phyloP scores from a whole-genome alignment of 208 protist species.

The Endotrypanum monterogeii region DNA sequence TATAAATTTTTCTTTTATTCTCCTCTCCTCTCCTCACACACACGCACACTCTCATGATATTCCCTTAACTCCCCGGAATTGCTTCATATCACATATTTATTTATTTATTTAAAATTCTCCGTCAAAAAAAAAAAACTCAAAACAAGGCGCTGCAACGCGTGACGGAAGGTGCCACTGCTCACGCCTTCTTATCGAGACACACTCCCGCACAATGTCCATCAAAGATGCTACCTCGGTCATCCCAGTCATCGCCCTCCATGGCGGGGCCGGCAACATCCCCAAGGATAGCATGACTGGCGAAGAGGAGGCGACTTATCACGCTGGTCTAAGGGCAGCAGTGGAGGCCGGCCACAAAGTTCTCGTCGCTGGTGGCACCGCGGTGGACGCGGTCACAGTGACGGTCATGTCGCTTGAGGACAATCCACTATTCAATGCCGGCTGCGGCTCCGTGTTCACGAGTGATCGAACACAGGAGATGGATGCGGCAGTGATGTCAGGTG shows the following conservation, averaged over 20 bases:
- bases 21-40: no score
- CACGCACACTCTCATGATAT: no score
- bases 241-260: slow-evolving; percentile 29
- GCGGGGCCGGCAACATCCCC: slow-evolving; percentile 28
- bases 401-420: slow-evolving; percentile 35
- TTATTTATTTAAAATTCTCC: no score
- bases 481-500: slow-evolving; percentile 31
- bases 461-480: slow-evolving; percentile 38
- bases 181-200: neutral
- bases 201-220: slow-evolving; percentile 5
- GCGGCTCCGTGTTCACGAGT: slow-evolving; percentile 33
- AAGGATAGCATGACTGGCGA: slow-evolving; percentile 20
- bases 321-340: slow-evolving; percentile 18
- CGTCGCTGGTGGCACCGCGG: slow-evolving; percentile 18
- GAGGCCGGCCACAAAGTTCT: slow-evolving; percentile 25
- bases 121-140: no score
- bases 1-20: no score
- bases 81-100: no score
- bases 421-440: slow-evolving; percentile 34
- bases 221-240: neutral
- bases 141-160: no score
- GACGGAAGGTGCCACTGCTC: no score
- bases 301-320: slow-evolving; percentile 21
- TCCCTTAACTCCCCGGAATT: no score
- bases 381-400: slow-evolving; percentile 29